Percentiles rank a stretch among this genome's conserved stretches.
phyloP scores from a whole-genome alignment of 257 asterid genomes.

The Nicotiana undulata region DNA sequence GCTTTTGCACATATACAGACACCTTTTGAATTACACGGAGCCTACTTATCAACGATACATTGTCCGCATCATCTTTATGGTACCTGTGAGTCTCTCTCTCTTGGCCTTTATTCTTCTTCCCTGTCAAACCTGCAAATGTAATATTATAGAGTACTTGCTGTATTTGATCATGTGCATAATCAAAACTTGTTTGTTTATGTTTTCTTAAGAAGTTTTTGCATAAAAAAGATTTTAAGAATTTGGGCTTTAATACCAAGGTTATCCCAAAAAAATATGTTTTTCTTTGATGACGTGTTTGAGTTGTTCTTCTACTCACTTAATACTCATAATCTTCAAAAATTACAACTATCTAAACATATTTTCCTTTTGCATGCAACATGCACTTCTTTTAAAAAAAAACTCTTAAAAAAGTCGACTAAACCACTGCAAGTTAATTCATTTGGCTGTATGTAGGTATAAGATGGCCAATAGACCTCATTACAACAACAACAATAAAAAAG shows the following conservation, averaged over 20 bases:
- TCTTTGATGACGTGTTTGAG: no score
- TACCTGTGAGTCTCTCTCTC: constrained; percentile 63
- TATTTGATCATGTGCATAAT: neutral
- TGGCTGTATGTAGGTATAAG: neutral
- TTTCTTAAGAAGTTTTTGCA: neutral
- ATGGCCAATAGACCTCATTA: neutral
- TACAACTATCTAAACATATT: neutral
- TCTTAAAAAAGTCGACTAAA: neutral
- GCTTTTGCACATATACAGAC: constrained; percentile 68
- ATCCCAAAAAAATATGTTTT: no score
- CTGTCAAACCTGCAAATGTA: neutral
- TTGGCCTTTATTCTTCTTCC: neutral
- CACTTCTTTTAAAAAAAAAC: neutral
- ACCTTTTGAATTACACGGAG: constrained; percentile 90
- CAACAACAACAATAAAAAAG: no score
- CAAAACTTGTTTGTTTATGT: neutral
- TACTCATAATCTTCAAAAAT: neutral
- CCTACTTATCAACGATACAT: constrained; percentile 91
- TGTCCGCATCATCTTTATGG: constrained; percentile 97
- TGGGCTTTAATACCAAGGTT: no score
- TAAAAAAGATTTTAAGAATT: neutral
- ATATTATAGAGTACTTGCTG: neutral
- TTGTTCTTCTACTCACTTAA: neutral
- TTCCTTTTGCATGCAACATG: neutral
- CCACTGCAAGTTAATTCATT: neutral